Conservation (phyloP, 176 grass and related monocot genomes). For the Themeda triandra region DNA sequence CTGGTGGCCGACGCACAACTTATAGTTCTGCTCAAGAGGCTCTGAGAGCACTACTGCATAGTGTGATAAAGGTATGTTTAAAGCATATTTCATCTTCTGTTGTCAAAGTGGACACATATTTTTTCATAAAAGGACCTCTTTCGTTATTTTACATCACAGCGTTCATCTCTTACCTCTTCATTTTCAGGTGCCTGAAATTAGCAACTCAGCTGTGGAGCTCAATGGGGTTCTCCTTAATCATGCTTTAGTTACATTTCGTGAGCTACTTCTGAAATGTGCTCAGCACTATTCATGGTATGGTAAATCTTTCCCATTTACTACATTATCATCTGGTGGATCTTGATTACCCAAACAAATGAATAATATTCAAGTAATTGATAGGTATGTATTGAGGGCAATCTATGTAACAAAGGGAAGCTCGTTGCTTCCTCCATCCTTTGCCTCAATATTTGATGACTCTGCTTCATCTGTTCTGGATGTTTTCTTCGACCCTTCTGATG, state of each 20-base stretch:
- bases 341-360: conserved; percentile 8
- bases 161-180: neutral
- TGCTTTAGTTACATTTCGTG: conserved; percentile 85
- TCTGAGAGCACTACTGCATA: conserved; percentile 71
- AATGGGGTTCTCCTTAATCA: conserved; percentile 87
- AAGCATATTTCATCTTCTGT: conserved; percentile 27
- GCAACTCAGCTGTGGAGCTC: conserved; percentile 67
- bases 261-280: conserved; percentile 80
- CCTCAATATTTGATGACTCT: conserved; percentile 83
- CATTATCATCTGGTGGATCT: neutral
- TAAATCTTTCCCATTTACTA: conserved; percentile 17
- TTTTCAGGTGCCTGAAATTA: conserved; percentile 71
- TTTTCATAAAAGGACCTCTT: neutral
- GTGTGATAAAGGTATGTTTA: conserved; percentile 63
- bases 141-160: conserved; percentile 2
- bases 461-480: conserved; percentile 93
- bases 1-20: conserved; percentile 49
- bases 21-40: conserved; percentile 89
- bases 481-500: conserved; percentile 93
- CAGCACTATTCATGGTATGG: conserved; percentile 95
- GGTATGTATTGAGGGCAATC: conserved; percentile 77
- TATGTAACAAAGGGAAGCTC: conserved; percentile 77
- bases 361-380: conserved; percentile 32
- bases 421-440: conserved; percentile 86
- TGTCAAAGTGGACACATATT: neutral